These are phyloP conservation scores for Sphagnum magellanicum DNA, from an alignment of 228 moss, liverwort and hornwort genomes.

Conservation along the genomic window DNA sequence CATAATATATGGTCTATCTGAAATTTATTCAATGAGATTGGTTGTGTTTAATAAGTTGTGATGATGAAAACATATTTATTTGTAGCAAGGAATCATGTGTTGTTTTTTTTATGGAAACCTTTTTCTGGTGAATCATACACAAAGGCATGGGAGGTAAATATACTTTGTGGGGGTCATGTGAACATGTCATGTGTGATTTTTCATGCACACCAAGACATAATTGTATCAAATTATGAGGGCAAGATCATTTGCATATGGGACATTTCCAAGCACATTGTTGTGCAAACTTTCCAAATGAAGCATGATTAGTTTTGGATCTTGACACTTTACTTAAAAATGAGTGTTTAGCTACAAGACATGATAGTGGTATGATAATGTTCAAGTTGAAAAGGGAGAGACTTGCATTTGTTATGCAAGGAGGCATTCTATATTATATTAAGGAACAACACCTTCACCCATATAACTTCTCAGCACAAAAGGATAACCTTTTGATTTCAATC, in stretches of 20 bases:
- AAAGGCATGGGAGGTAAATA: slow-evolving; percentile 99
- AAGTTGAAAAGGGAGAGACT: slow-evolving; percentile 98
- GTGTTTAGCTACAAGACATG: slow-evolving; percentile 96
- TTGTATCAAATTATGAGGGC: slow-evolving; percentile 98
- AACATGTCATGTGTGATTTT: slow-evolving; percentile 97
- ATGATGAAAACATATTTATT: too few species aligned
- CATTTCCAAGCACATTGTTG: slow-evolving; percentile 95
- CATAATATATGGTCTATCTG: too few species aligned
- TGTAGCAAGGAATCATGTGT: too few species aligned
- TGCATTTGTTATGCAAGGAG: slow-evolving; percentile 91
- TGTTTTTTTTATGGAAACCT: too few species aligned
- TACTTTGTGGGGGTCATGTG: slow-evolving; percentile 90
- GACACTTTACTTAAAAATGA: slow-evolving; percentile 91
- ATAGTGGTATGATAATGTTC: slow-evolving; percentile 99
- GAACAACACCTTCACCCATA: slow-evolving; percentile 88
- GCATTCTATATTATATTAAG: slow-evolving; percentile 89
- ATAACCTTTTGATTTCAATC: slow-evolving; percentile 90
- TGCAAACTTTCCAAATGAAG: slow-evolving; percentile 93
- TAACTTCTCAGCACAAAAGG: slow-evolving; percentile 70
- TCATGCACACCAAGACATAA: slow-evolving; percentile 95
- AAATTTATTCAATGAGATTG: too few species aligned
- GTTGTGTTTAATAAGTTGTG: too few species aligned
- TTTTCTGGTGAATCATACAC: slow-evolving; percentile 36
- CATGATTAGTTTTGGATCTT: slow-evolving; percentile 99
- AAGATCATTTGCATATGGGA: slow-evolving; percentile 99